These are phyloP conservation scores for Jacaranda mimosifolia DNA, from an alignment of 257 asterid species.

Conservation along the genomic window DNA sequence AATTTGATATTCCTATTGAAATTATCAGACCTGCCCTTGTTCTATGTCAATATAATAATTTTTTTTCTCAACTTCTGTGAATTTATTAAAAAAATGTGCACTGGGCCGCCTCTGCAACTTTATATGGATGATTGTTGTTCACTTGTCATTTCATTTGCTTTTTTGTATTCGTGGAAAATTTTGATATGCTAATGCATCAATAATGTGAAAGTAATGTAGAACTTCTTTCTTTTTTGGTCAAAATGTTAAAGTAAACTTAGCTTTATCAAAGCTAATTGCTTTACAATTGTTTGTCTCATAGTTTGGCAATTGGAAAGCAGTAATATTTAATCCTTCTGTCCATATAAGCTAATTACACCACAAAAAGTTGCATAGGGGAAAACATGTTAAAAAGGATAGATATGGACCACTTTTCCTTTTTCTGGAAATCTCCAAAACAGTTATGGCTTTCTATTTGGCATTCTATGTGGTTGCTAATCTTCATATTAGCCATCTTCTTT, in stretches of 20 bases:
- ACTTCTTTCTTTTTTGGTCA: constrained; percentile 34
- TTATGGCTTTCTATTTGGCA: background rate
- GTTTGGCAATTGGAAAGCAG: constrained; percentile 36
- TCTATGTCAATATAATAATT: too few species aligned
- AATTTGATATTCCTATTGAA: too few species aligned
- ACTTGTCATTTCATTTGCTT: constrained; percentile 7
- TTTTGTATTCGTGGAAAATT: constrained; percentile 13
- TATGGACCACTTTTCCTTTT: background rate
- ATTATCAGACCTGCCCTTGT: too few species aligned
- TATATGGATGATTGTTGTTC: constrained; percentile 8
- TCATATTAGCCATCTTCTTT: constrained; percentile 10
- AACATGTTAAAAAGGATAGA: background rate
- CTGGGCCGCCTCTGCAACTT: background rate
- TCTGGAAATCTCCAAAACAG: constrained; percentile 13
- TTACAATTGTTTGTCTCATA: constrained; percentile 31
- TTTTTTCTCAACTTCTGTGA: background rate
- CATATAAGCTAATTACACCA: constrained; percentile 20
- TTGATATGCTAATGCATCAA: background rate
- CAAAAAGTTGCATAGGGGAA: constrained; percentile 14
- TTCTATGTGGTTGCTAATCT: too few species aligned
- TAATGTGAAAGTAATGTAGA: constrained; percentile 34
- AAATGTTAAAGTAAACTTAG: constrained; percentile 18
- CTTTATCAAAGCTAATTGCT: constrained; percentile 45
- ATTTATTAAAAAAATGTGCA: background rate
- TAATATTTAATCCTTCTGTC: constrained; percentile 24